Evolutionary conservation across 352 stramenopile species (phyloP).

Genomic region (Phytophthora melonis): DNA sequence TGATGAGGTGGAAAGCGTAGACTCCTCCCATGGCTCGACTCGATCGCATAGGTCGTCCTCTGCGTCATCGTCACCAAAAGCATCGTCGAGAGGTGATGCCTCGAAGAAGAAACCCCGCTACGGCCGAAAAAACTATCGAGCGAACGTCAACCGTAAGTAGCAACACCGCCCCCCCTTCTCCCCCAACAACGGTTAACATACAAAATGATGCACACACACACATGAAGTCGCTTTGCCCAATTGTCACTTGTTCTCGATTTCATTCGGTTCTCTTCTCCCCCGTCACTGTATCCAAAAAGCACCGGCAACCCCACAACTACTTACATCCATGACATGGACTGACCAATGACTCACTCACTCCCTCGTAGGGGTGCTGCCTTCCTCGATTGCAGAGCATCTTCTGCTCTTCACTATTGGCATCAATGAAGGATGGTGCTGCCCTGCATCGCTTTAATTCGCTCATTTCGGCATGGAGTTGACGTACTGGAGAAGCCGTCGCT

Average conservation of each 20-base stretch:
- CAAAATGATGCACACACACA: constrained; percentile 22
- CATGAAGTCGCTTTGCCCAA: constrained; percentile 24
- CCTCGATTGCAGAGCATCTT: constrained; percentile 29
- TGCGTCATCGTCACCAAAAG: constrained; percentile 41
- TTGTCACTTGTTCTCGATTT: constrained; percentile 36
- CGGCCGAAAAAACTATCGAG: constrained; percentile 80
- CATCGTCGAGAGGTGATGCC: constrained; percentile 42
- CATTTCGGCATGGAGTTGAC: constrained; percentile 79
- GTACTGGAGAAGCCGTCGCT: constrained; percentile 82
- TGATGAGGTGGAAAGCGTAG: constrained; percentile 34
- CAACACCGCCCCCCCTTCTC: background rate
- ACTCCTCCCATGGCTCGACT: constrained; percentile 26
- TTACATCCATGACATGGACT: constrained; percentile 66
- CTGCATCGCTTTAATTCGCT: constrained; percentile 24
- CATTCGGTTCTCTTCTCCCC: constrained; percentile 31
- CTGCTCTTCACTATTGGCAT: constrained; percentile 22
- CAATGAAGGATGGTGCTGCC: constrained; percentile 21
- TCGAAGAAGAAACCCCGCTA: constrained; percentile 69
- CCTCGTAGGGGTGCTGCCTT: constrained; percentile 64
- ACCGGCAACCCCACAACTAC: constrained; percentile 41
- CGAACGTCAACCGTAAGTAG: constrained; percentile 72
- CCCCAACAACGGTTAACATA: constrained; percentile 10
- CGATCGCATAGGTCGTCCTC: constrained; percentile 50
- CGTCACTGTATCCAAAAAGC: constrained; percentile 39
- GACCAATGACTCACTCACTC: constrained; percentile 75